These are phyloP conservation scores for Penicillium cinerascens DNA, from an alignment of 495 filamentous ascomycete species.

Conservation along the genomic window DNA sequence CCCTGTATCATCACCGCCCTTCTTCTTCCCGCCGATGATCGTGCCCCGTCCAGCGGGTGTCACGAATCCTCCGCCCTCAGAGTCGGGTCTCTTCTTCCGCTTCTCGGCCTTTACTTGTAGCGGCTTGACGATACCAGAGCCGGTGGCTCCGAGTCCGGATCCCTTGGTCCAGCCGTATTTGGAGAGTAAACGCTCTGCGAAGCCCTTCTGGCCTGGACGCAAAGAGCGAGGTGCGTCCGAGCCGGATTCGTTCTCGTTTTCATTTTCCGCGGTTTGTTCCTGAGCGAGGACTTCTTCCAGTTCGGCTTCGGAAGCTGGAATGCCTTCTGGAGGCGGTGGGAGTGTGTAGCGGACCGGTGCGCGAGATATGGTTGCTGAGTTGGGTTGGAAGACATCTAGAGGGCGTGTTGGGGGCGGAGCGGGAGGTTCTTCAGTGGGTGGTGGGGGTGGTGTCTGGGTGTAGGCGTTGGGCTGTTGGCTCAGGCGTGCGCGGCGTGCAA, in stretches of 20 bases:
- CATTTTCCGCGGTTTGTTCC: constrained; percentile 43
- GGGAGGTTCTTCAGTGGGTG: constrained; percentile 41
- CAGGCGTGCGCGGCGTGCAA: constrained; percentile 59
- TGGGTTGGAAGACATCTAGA: constrained; percentile 39
- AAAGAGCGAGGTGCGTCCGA: constrained; percentile 57
- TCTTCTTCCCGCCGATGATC: constrained; percentile 67
- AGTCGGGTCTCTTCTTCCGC: constrained; percentile 69
- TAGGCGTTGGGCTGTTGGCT: constrained; percentile 17
- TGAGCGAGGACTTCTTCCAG: constrained; percentile 50
- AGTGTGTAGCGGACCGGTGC: constrained; percentile 81
- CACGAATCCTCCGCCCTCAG: constrained; percentile 75
- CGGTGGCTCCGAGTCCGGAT: constrained; percentile 75
- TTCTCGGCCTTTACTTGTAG: constrained; percentile 81
- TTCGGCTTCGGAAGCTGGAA: constrained; percentile 55
- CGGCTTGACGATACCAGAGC: constrained; percentile 76
- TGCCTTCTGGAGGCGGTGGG: constrained; percentile 54
- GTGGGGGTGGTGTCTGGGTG: constrained; percentile 15
- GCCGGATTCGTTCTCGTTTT: constrained; percentile 40
- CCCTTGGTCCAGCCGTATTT: constrained; percentile 94
- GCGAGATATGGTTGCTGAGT: constrained; percentile 67
- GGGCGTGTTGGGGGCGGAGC: constrained; percentile 32
- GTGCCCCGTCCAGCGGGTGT: constrained; percentile 67
- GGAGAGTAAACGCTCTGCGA: constrained; percentile 79
- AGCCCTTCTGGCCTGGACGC: constrained; percentile 77
- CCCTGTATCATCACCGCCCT: constrained; percentile 46